Conservation (phyloP, 768 basidiomycete genomes). For the Pisolithus microcarpus region DNA sequence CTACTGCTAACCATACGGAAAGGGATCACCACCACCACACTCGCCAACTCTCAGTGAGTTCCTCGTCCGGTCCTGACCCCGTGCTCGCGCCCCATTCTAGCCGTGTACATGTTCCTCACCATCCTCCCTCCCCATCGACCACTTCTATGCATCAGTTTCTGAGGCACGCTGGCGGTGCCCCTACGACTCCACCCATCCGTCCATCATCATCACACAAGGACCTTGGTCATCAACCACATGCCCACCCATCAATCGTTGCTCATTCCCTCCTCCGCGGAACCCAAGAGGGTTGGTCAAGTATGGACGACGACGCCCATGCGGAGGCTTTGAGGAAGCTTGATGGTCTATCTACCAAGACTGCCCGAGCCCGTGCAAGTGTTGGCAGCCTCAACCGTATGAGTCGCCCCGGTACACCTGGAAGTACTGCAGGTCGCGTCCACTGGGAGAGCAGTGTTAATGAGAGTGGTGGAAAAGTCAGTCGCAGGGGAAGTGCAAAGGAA, state of each 20-base stretch:
- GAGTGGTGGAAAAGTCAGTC: slow-evolving; percentile 27
- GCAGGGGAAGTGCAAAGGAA: slow-evolving; percentile 32
- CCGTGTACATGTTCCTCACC: slow-evolving; percentile 66
- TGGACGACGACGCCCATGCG: slow-evolving; percentile 83
- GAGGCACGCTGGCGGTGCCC: slow-evolving; percentile 43
- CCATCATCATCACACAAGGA: slow-evolving; percentile 35
- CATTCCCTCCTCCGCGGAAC: slow-evolving; percentile 82
- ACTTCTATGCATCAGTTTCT: slow-evolving; percentile 82
- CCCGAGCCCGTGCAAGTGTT: slow-evolving; percentile 71
- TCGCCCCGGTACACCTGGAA: slow-evolving; percentile 68
- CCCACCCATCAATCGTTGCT: slow-evolving; percentile 58
- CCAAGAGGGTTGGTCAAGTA: slow-evolving; percentile 83
- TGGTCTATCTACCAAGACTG: slow-evolving; percentile 71
- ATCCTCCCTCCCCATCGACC: slow-evolving; percentile 89
- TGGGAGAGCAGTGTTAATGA: slow-evolving; percentile 64
- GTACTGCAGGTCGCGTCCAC: slow-evolving; percentile 48
- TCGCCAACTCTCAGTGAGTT: slow-evolving; percentile 62
- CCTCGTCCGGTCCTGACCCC: slow-evolving; percentile 46
- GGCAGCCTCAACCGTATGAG: slow-evolving; percentile 65
- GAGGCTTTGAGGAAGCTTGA: slow-evolving; percentile 92
- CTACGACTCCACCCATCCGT: slow-evolving; percentile 30
- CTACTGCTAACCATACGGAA: slow-evolving; percentile 17
- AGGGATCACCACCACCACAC: slow-evolving; percentile 41
- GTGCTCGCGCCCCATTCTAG: slow-evolving; percentile 44
- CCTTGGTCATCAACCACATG: slow-evolving; percentile 21